phyloP scores from a whole-genome alignment of 2,329 filamentous ascomycete species.

The Lachnellula occidentalis region DNA sequence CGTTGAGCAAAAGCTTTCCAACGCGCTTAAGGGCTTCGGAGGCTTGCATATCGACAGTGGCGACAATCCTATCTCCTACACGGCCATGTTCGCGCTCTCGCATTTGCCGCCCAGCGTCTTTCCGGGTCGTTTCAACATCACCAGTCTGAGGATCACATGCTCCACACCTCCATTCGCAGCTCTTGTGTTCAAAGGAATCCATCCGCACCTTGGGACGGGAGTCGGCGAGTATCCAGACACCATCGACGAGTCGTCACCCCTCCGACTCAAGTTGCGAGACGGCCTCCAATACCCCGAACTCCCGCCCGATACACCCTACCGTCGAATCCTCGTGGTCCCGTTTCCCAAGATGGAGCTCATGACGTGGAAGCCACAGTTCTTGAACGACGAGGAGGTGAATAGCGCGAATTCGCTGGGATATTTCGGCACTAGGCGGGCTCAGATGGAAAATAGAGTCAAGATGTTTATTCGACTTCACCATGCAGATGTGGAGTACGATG shows the following conservation, averaged over 20 bases:
- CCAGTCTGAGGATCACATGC: not conserved
- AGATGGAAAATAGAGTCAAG: not conserved
- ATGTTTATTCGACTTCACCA: not conserved
- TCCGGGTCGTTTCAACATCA: conserved; percentile 5
- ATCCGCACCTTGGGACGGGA: conserved; percentile 2
- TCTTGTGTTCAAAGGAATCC: conserved; percentile 5
- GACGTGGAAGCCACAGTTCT: not conserved
- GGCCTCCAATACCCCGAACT: not conserved
- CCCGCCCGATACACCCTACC: not conserved
- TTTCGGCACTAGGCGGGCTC: not conserved
- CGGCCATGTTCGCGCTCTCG: conserved; percentile 1
- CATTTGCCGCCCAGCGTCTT: conserved; percentile 6
- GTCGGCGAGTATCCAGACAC: not conserved
- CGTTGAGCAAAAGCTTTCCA: not conserved
- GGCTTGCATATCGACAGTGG: conserved; percentile 1
- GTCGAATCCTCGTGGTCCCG: not conserved
- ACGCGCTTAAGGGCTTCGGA: not conserved
- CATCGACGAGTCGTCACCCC: not conserved
- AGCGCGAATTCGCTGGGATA: not conserved
- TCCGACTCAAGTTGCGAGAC: not conserved
- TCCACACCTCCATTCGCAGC: not conserved
- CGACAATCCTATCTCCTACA: conserved; percentile 1
- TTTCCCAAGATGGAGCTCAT: not conserved
- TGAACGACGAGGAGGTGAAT: not conserved
- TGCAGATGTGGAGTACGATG: not conserved